These are phyloP conservation scores for Arthroderma sp. DNA, from an alignment of 2,329 filamentous ascomycete genomes.

Conservation along the genomic window DNA sequence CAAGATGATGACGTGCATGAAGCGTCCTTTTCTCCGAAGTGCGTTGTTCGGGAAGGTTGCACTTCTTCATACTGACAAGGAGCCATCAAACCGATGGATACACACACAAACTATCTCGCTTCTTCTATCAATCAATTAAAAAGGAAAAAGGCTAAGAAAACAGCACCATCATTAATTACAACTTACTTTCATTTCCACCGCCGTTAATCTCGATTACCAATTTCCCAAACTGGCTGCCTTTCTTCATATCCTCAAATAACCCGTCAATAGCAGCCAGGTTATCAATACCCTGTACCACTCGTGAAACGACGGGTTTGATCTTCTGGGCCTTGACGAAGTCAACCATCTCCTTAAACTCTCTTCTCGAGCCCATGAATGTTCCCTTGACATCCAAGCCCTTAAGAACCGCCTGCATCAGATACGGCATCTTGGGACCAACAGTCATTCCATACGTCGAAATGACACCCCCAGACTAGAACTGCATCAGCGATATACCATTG, in stretches of 20 bases:
- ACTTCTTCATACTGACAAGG: too few species aligned
- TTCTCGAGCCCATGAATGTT: constrained; percentile 78
- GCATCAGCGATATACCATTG: not conserved
- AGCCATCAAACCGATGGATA: too few species aligned
- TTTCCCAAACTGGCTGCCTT: constrained; percentile 81
- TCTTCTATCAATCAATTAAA: too few species aligned
- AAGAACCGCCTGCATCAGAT: constrained; percentile 68
- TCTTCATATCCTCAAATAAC: constrained; percentile 79
- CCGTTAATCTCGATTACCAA: constrained; percentile 48
- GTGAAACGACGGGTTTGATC: constrained; percentile 65
- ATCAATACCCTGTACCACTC: constrained; percentile 58
- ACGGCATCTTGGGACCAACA: constrained; percentile 68
- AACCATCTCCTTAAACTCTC: constrained; percentile 86
- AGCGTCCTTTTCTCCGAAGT: too few species aligned
- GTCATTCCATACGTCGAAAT: constrained; percentile 90
- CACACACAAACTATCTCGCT: too few species aligned
- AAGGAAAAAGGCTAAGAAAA: too few species aligned
- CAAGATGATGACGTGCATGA: too few species aligned
- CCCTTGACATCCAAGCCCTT: constrained; percentile 80
- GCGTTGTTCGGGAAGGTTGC: too few species aligned
- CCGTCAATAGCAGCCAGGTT: constrained; percentile 66
- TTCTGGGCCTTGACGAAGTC: constrained; percentile 61
- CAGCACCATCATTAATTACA: constrained; percentile 1
- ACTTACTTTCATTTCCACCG: constrained; percentile 8
- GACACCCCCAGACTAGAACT: constrained; percentile 54